Percentiles rank a stretch among this genome's conserved stretches.
These are phyloP conservation scores for Apophysomyces sp. DNA, from an alignment of 371 early-diverging fungal species.

Conservation along the genomic window DNA sequence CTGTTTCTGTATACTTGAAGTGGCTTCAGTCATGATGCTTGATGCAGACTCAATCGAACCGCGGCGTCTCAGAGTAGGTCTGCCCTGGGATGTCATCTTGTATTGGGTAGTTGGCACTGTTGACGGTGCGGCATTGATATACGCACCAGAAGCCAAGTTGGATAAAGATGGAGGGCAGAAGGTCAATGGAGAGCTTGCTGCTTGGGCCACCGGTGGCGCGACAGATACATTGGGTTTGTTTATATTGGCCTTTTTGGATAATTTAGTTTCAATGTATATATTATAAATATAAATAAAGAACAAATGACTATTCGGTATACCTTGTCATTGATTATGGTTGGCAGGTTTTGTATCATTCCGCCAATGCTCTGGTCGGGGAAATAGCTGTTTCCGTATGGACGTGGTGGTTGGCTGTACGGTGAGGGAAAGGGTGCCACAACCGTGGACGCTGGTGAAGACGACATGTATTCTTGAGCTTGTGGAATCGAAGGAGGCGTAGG, in stretches of 20 bases:
- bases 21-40: conserved; percentile 31
- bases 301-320: background rate
- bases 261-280: background rate
- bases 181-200: background rate
- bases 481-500: background rate
- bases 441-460: background rate
- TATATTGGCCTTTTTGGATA: background rate
- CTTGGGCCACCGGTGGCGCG: background rate
- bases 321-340: background rate
- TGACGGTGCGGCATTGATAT: background rate
- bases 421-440: background rate
- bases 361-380: background rate
- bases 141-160: conserved; percentile 4
- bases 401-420: background rate
- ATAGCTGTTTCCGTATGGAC: background rate
- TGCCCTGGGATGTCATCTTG: background rate
- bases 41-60: conserved; percentile 34
- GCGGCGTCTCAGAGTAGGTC: conserved; percentile 28
- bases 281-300: background rate
- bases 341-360: background rate
- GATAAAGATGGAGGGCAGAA: conserved; percentile 1
- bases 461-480: background rate
- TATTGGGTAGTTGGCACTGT: background rate
- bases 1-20: conserved; percentile 18
- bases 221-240: background rate